These are phyloP conservation scores for Forsythia suspensa DNA, from an alignment of 257 asterid genomes.

Conservation along the genomic window DNA sequence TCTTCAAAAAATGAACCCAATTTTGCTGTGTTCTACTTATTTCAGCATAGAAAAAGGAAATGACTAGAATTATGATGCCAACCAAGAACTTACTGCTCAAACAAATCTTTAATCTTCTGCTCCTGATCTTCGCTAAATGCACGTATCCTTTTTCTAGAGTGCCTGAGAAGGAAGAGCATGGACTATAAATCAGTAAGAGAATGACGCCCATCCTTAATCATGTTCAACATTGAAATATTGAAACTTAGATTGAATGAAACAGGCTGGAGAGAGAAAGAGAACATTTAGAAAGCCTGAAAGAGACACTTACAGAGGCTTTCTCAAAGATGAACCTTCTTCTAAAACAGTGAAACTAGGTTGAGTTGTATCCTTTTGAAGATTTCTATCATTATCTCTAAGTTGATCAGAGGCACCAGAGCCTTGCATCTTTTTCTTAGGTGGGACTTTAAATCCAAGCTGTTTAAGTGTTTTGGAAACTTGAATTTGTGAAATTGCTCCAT, in stretches of 20 bases:
- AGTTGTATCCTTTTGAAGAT: conserved; percentile 24
- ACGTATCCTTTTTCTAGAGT: conserved; percentile 68
- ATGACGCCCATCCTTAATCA: neutral
- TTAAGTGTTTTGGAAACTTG: conserved; percentile 54
- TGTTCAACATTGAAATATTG: conserved; percentile 15
- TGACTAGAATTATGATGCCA: conserved; percentile 6
- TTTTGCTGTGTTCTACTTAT: conserved; percentile 9
- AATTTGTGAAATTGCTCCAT: conserved; percentile 50
- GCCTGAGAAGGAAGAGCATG: conserved; percentile 45
- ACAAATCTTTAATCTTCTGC: conserved; percentile 73
- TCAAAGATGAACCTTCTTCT: conserved; percentile 40
- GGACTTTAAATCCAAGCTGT: conserved; percentile 54
- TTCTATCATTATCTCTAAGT: conserved; percentile 25
- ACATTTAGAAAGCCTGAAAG: conserved; percentile 22
- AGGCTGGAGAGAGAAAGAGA: conserved; percentile 11
- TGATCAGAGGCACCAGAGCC: conserved; percentile 30
- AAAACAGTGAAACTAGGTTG: conserved; percentile 27
- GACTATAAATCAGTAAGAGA: conserved; percentile 14
- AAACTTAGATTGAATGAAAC: conserved; percentile 1
- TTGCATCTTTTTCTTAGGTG: conserved; percentile 47
- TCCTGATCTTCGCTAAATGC: conserved; percentile 79
- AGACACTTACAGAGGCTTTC: conserved; percentile 64
- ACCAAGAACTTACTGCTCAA: conserved; percentile 71
- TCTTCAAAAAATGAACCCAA: conserved; percentile 7
- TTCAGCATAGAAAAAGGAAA: conserved; percentile 5